Percentiles rank a stretch among this genome's conserved stretches.
phyloP scores from a whole-genome alignment of 192 early-diverging fungal genomes.

The Geranomyces variabilis region DNA sequence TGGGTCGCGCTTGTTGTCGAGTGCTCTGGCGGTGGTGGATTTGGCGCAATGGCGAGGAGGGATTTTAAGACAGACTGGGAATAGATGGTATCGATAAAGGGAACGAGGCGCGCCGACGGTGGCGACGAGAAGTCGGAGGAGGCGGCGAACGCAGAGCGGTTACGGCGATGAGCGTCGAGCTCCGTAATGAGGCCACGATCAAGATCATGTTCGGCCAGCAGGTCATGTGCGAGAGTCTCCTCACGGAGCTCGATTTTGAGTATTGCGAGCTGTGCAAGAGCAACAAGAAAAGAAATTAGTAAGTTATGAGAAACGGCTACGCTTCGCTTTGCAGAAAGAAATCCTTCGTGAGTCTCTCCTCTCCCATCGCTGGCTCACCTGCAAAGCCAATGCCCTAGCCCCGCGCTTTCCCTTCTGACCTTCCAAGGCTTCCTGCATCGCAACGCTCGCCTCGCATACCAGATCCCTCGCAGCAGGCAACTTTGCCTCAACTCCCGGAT shows the following conservation, averaged over 20 bases:
- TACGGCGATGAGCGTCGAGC: neutral
- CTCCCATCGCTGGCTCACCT: conserved; percentile 24
- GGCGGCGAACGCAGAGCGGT: neutral
- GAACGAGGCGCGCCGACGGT: neutral
- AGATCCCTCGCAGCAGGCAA: conserved; percentile 17
- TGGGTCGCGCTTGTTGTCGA: neutral
- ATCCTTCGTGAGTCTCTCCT: neutral
- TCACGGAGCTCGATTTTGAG: conserved; percentile 30
- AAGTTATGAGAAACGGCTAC: neutral
- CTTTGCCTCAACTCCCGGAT: neutral
- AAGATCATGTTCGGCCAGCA: neutral
- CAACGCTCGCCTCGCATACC: conserved; percentile 29
- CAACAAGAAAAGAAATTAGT: neutral
- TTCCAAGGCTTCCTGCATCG: neutral
- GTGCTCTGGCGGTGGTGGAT: neutral
- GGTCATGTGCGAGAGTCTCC: conserved; percentile 8
- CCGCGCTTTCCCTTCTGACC: conserved; percentile 9
- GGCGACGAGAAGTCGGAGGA: neutral
- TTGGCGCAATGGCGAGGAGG: conserved; percentile 18
- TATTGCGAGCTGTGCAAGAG: conserved; percentile 28
- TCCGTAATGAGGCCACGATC: neutral
- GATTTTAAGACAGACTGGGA: conserved; percentile 18
- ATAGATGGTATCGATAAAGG: neutral
- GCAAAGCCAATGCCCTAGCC: conserved; percentile 25
- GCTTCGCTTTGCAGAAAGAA: neutral